phyloP scores from a whole-genome alignment of 345 rosid species.

The Corchorus olitorius region DNA sequence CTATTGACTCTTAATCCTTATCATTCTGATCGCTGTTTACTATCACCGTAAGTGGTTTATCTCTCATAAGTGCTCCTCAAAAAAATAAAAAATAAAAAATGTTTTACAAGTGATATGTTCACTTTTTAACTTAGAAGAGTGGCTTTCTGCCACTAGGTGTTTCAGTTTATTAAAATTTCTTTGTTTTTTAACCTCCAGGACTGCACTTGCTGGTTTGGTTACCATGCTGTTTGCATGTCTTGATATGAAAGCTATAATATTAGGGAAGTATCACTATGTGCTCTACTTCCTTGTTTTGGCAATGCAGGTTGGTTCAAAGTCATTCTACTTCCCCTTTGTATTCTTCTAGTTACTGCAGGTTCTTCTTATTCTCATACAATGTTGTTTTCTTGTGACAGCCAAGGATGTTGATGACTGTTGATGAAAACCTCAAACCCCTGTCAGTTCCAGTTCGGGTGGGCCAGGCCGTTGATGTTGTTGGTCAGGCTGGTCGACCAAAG shows the following conservation, averaged over 20 bases:
- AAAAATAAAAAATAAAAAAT: not conserved
- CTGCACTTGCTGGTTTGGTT: conserved; percentile 87
- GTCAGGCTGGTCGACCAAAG: conserved; percentile 96
- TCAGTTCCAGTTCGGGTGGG: conserved; percentile 93
- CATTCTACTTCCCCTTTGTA: not conserved
- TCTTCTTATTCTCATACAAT: not conserved
- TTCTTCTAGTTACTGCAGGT: not conserved
- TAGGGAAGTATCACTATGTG: conserved; percentile 88
- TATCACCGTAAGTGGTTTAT: conserved; percentile 70
- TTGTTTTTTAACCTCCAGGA: conserved; percentile 39
- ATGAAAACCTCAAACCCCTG: conserved; percentile 76
- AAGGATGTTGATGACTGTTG: conserved; percentile 89
- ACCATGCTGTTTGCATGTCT: conserved; percentile 86
- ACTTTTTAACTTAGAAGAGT: not conserved
- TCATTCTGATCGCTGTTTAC: conserved; percentile 88
- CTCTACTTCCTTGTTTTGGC: conserved; percentile 92
- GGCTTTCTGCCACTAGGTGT: not conserved
- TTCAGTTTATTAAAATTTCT: not conserved
- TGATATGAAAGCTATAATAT: conserved; percentile 76
- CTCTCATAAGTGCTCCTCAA: not conserved
- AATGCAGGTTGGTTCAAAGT: conserved; percentile 70
- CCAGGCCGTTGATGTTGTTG: conserved; percentile 96
- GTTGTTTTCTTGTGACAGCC: conserved; percentile 52
- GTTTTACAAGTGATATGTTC: not conserved
- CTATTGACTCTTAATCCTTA: conserved; percentile 86